Conservation (phyloP, 352 stramenopile species). For the Discostella stelligera region DNA sequence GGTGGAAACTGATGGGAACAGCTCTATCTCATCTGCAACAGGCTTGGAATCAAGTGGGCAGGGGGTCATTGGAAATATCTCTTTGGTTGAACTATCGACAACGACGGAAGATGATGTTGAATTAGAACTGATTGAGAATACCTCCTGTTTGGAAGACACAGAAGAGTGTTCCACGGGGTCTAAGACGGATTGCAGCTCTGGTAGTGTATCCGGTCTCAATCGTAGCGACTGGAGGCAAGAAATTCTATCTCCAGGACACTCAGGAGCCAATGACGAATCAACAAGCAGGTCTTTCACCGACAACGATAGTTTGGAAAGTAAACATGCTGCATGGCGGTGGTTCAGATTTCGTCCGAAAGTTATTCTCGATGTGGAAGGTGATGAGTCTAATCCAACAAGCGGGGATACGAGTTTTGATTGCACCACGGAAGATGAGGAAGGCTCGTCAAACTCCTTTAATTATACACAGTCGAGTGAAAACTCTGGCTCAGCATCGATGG, state of each 20-base stretch:
- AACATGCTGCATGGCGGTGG: background rate
- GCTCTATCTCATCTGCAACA: background rate
- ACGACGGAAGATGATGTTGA: background rate
- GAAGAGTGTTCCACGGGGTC: background rate
- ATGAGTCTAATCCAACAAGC: background rate
- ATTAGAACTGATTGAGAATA: background rate
- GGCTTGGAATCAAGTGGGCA: background rate
- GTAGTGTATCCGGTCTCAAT: background rate
- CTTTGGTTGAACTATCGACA: background rate
- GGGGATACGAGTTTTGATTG: background rate
- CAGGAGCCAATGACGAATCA: background rate
- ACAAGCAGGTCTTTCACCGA: background rate
- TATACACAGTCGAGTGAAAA: background rate
- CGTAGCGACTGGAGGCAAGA: no score
- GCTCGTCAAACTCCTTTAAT: background rate
- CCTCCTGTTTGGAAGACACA: background rate
- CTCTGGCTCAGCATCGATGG: background rate
- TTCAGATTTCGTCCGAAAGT: background rate
- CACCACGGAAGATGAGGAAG: background rate
- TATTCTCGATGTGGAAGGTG: background rate
- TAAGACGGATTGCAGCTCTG: background rate
- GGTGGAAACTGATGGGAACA: background rate
- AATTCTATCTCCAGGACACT: background rate
- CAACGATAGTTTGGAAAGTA: background rate
- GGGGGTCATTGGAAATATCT: background rate